Conservation (phyloP, 1,284 basidiomycete species). For the Ganoderma lucidum region DNA sequence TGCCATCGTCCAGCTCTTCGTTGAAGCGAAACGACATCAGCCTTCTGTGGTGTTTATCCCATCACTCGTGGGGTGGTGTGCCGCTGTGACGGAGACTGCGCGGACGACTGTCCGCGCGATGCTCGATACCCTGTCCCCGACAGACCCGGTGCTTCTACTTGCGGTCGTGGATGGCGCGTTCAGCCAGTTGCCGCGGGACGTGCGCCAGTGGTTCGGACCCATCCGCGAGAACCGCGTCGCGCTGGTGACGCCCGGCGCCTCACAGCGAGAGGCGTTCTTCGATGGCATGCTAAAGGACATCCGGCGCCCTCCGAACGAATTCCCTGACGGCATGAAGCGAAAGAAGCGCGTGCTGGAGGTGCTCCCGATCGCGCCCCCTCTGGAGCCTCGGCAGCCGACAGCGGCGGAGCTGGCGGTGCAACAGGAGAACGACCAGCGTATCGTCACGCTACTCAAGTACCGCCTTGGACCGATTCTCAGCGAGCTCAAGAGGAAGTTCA, state of each 20-base stretch:
- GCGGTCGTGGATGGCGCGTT: slow-evolving; percentile 87
- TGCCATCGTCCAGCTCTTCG: slow-evolving; percentile 94
- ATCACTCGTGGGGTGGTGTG: slow-evolving; percentile 87
- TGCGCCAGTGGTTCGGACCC: slow-evolving; percentile 92
- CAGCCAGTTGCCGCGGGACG: slow-evolving; percentile 79
- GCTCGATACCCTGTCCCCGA: slow-evolving; percentile 89
- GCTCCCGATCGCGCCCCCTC: slow-evolving; percentile 89
- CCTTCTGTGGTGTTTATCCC: slow-evolving; percentile 97
- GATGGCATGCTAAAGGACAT: slow-evolving; percentile 74
- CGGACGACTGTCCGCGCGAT: slow-evolving; percentile 89
- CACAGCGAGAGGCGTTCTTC: slow-evolving; percentile 84
- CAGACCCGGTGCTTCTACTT: slow-evolving; percentile 92
- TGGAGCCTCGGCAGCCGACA: slow-evolving; percentile 86
- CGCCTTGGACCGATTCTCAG: slow-evolving; percentile 87
- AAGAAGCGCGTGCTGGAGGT: slow-evolving; percentile 87
- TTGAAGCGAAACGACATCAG: slow-evolving; percentile 97
- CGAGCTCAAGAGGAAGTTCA: slow-evolving; percentile 94
- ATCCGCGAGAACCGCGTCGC: slow-evolving; percentile 79
- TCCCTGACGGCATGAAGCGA: slow-evolving; percentile 90
- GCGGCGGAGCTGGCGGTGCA: slow-evolving; percentile 87
- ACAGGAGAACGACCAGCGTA: slow-evolving; percentile 81
- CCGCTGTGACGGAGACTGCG: slow-evolving; percentile 85
- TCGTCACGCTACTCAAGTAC: slow-evolving; percentile 87
- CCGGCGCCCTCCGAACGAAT: slow-evolving; percentile 82
- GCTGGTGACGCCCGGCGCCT: slow-evolving; percentile 58